Conservation (phyloP, 2,329 filamentous ascomycete genomes). For the Neopestalotiopsis sp. region DNA sequence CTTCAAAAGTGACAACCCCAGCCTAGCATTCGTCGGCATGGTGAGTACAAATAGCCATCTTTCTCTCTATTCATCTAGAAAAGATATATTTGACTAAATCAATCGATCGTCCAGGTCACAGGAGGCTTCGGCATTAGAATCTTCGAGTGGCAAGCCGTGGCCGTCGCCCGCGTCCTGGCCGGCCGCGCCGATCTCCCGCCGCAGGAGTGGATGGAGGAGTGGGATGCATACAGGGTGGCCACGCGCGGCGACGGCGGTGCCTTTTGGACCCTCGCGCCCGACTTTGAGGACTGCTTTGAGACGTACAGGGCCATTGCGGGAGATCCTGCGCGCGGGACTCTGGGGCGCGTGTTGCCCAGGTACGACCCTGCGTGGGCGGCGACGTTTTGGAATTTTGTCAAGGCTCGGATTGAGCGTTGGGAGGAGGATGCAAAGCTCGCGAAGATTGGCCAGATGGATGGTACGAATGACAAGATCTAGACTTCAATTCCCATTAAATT, state of each 20-base stretch:
- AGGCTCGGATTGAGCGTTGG: slow-evolving; percentile 12
- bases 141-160: slow-evolving; percentile 71
- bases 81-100: neutral
- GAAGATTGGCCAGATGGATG: neutral
- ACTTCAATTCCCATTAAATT: too few species aligned
- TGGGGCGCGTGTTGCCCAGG: slow-evolving; percentile 13
- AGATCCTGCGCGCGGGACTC: slow-evolving; percentile 9
- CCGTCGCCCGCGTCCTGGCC: slow-evolving; percentile 62
- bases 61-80: neutral
- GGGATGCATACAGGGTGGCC: slow-evolving; percentile 61
- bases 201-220: slow-evolving; percentile 51
- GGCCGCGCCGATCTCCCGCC: slow-evolving; percentile 57
- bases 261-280: slow-evolving; percentile 62
- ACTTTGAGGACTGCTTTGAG: slow-evolving; percentile 71
- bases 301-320: slow-evolving; percentile 54
- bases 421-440: slow-evolving; percentile 10
- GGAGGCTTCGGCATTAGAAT: neutral
- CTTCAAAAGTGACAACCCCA: slow-evolving; percentile 58
- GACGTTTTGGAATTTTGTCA: slow-evolving; percentile 5
- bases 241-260: slow-evolving; percentile 59
- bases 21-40: slow-evolving; percentile 62
- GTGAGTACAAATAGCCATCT: slow-evolving; percentile 47
- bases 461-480: too few species aligned
- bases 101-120: slow-evolving; percentile 65
- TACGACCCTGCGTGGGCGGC: slow-evolving; percentile 17